Conservation (phyloP, 1,284 basidiomycete genomes). For the Cerioporus squamosus region DNA sequence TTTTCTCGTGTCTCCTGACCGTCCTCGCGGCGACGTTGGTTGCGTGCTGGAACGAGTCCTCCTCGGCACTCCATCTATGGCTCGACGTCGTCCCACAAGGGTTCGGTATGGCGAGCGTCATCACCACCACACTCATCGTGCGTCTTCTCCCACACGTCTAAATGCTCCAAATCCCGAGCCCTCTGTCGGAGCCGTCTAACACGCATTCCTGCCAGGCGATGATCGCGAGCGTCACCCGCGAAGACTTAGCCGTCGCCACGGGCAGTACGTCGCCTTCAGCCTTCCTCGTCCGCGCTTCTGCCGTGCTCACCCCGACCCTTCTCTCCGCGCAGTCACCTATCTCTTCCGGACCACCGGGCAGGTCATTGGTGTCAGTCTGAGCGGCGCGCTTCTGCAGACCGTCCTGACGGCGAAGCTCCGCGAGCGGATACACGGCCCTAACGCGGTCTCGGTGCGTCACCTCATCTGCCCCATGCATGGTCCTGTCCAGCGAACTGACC, state of each 20-base stretch:
- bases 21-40: slow-evolving; percentile 62
- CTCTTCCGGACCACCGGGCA: slow-evolving; percentile 90
- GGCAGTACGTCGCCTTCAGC: slow-evolving; percentile 66
- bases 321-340: slow-evolving; percentile 73
- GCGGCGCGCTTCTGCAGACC: slow-evolving; percentile 81
- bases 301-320: slow-evolving; percentile 1
- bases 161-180: background rate
- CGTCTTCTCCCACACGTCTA: slow-evolving; percentile 31
- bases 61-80: slow-evolving; percentile 72
- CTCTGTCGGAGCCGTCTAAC: slow-evolving; percentile 1
- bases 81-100: slow-evolving; percentile 78
- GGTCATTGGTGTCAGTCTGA: slow-evolving; percentile 86
- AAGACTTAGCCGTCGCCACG: slow-evolving; percentile 86
- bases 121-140: slow-evolving; percentile 84
- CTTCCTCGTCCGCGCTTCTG: background rate
- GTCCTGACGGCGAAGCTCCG: slow-evolving; percentile 72
- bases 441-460: slow-evolving; percentile 62
- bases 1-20: slow-evolving; percentile 58
- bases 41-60: slow-evolving; percentile 64
- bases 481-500: background rate
- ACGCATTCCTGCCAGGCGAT: slow-evolving; percentile 62
- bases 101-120: slow-evolving; percentile 82
- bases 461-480: background rate
- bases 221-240: slow-evolving; percentile 79
- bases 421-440: slow-evolving; percentile 74